Evolutionary conservation across 148 eudicot genomes (phyloP), one percentile per base, ranked within the genome.

Genomic region (Pouteria glomerata): DNA sequence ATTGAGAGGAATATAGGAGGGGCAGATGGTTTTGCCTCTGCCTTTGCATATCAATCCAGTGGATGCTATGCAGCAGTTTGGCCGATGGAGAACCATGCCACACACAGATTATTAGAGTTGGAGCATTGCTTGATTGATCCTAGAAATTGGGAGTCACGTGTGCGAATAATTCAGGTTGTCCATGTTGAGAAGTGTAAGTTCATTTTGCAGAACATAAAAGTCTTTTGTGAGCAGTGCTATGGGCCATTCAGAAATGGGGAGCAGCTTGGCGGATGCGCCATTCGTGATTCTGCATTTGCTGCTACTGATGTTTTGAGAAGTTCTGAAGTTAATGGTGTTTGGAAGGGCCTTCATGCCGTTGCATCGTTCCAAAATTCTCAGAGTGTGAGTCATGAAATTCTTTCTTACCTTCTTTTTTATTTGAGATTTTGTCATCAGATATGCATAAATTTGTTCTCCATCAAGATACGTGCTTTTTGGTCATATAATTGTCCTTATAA

Each of bases 241-340:
- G 99, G 99, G 12, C 96, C 97, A 1, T 96, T 92, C 74, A 90
- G 99, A 71, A 90, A 96, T 55, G 99, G 99, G 29, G 99, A 96
- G 39, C 97, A 90, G 78, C 77, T 92, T 21, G 99, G 99, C 18
- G 99, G 99, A 42, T 96, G 99, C 78, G 82, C 99, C 19, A 88
- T 96, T 47, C 92, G 96, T 5, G 97, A 91, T 84, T 81, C 97
- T 42, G 90, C 87, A 31, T 95, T 95, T 71, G 98, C 97, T 39
- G 76, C 85, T 55, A 88, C 96, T 0, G 77, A 73, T 48, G 80
- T 89, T 6, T 77, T 91, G 75, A 68, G 85, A 19, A 70, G 73
- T 58, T 85, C 88, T 23, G 76, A 88, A 71, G 78, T 89, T 62
- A 41, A 75, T 3, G 96, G 93, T 73, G 82, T 72, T 74, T 95